phyloP scores from a whole-genome alignment of 2,329 filamentous ascomycete genomes.

The Sphaerostilbella broomeana region DNA sequence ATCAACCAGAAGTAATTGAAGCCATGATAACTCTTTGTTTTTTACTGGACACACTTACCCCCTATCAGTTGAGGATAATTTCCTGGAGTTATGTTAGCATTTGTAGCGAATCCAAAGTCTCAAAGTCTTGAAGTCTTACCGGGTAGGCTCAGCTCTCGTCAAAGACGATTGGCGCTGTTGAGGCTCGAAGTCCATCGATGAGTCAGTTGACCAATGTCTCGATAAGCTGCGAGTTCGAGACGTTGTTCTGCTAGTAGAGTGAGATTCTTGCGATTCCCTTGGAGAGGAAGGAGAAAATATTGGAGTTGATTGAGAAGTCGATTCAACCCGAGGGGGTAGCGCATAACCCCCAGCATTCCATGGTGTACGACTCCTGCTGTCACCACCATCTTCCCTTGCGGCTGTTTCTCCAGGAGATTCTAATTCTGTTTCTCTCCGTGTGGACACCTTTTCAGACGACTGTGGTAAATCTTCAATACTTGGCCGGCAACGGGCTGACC shows the following conservation, averaged over 20 bases:
- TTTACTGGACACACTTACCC: not conserved
- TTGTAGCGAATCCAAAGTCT: too few species aligned
- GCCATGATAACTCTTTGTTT: not conserved
- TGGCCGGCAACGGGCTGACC: constrained; percentile 5
- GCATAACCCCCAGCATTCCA: constrained; percentile 48
- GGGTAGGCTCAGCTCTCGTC: too few species aligned
- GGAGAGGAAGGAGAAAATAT: constrained; percentile 19
- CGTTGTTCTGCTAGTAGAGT: constrained; percentile 16
- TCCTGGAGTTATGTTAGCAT: not conserved
- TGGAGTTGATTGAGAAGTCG: constrained; percentile 23
- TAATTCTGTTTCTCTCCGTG: too few species aligned
- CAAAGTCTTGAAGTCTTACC: constrained; percentile 3
- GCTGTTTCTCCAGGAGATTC: too few species aligned
- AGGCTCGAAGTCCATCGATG: constrained; percentile 12
- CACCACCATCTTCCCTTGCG: constrained; percentile 17
- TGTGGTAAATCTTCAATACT: constrained; percentile 13
- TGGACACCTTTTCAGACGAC: constrained; percentile 4
- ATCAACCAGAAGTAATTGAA: too few species aligned
- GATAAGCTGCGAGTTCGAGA: constrained; percentile 18
- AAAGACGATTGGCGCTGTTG: not conserved
- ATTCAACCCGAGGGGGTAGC: constrained; percentile 36
- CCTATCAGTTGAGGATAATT: not conserved
- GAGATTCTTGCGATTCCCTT: constrained; percentile 19
- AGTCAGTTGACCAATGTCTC: constrained; percentile 24
- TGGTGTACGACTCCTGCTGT: constrained; percentile 37